phyloP scores from a whole-genome alignment of 306 rosid species.

The Begonia peltatifolia region DNA sequence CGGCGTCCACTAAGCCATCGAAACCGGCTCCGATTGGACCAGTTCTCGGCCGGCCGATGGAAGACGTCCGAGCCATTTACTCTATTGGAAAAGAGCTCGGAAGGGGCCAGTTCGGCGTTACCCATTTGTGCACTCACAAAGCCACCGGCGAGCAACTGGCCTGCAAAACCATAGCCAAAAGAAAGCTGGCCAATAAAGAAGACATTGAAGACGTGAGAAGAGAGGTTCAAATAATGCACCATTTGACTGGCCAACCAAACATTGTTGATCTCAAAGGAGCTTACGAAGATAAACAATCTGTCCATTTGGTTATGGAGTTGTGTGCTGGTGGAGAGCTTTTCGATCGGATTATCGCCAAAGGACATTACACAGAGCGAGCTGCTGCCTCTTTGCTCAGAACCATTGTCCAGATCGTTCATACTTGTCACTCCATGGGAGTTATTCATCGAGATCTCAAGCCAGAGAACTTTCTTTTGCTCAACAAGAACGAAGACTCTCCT shows the following conservation, averaged over 20 bases:
- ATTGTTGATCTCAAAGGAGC: slow-evolving; percentile 89
- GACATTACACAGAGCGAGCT: slow-evolving; percentile 90
- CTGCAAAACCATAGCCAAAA: slow-evolving; percentile 85
- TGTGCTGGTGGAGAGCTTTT: slow-evolving; percentile 95
- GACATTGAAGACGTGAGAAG: slow-evolving; percentile 83
- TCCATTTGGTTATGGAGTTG: slow-evolving; percentile 85
- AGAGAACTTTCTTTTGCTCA: slow-evolving; percentile 84
- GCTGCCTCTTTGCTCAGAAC: slow-evolving; percentile 75
- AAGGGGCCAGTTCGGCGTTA: slow-evolving; percentile 86
- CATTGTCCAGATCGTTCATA: slow-evolving; percentile 81
- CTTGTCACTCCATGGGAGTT: slow-evolving; percentile 93
- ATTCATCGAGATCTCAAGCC: slow-evolving; percentile 97
- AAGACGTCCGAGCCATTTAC: slow-evolving; percentile 45
- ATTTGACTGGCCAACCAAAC: slow-evolving; percentile 64
- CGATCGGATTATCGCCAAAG: slow-evolving; percentile 83
- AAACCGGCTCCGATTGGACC: slow-evolving; percentile 37
- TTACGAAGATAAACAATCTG: slow-evolving; percentile 78
- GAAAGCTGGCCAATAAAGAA: slow-evolving; percentile 68
- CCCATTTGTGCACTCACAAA: slow-evolving; percentile 70
- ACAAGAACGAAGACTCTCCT: slow-evolving; percentile 68
- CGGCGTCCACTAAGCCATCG: slow-evolving; percentile 13
- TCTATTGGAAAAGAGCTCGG: slow-evolving; percentile 79
- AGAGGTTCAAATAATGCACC: slow-evolving; percentile 98
- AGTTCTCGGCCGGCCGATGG: slow-evolving; percentile 80
- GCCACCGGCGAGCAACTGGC: slow-evolving; percentile 62